These are phyloP conservation scores for Helianthus tuberosus DNA, from an alignment of 129 eudicot species.

Conservation along the genomic window DNA sequence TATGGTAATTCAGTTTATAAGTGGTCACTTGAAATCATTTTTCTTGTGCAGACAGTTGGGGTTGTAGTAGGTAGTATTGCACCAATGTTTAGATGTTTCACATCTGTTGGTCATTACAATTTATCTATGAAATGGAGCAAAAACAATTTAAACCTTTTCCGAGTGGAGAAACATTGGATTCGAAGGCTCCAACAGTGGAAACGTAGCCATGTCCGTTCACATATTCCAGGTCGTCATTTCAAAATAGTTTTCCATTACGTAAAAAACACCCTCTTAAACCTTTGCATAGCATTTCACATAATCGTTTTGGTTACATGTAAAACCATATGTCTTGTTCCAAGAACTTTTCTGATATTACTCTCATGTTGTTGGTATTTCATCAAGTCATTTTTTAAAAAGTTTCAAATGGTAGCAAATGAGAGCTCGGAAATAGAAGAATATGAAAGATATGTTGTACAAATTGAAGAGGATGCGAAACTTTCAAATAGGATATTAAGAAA, in stretches of 20 bases:
- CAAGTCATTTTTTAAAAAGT: not conserved
- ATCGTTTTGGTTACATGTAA: not conserved
- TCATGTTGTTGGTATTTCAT: not conserved
- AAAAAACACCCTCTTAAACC: not conserved
- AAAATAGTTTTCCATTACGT: not conserved
- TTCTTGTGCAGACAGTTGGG: not conserved
- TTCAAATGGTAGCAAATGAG: not conserved
- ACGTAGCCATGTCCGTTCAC: not conserved
- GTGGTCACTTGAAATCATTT: too few species aligned
- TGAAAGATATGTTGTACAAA: not conserved
- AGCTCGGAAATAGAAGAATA: not conserved
- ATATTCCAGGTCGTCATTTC: not conserved
- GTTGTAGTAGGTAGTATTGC: not conserved
- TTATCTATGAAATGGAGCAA: slow-evolving; percentile 16
- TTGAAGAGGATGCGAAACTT: not conserved
- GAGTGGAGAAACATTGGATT: slow-evolving; percentile 33
- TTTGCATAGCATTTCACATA: not conserved
- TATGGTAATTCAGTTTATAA: too few species aligned
- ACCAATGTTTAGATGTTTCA: not conserved
- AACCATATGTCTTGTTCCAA: not conserved
- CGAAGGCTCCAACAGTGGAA: slow-evolving; percentile 3
- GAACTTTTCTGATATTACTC: not conserved
- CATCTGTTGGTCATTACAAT: not conserved
- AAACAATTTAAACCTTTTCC: not conserved
- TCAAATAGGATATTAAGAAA: not conserved